phyloP scores from a whole-genome alignment of 768 basidiomycete genomes.

The Kwoniella mangroviensis region DNA sequence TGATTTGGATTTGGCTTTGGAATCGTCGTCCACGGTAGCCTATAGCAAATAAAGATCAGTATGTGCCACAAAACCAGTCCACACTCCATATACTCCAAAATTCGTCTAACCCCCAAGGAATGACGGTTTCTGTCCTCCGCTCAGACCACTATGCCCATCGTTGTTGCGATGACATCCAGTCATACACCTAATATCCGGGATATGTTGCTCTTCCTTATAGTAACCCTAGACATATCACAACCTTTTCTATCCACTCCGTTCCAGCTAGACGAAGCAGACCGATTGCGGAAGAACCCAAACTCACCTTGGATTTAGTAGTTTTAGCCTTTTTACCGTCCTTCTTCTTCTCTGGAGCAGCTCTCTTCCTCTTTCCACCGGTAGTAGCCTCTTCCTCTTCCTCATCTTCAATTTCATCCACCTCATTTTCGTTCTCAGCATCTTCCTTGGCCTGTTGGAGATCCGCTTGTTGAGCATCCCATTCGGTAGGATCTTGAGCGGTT shows the following conservation, averaged over 20 bases:
- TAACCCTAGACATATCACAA: no score
- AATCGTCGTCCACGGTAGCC: conserved; percentile 68
- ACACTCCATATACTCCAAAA: no score
- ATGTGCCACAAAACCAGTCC: no score
- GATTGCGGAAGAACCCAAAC: no score
- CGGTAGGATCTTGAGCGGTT: conserved; percentile 73
- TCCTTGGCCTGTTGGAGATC: conserved; percentile 52
- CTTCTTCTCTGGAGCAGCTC: conserved; percentile 68
- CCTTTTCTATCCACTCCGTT: no score
- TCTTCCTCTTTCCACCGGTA: conserved; percentile 69
- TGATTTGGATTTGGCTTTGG: conserved; percentile 65
- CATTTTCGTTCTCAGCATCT: conserved; percentile 71
- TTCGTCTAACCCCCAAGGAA: no score
- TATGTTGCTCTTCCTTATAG: no score
- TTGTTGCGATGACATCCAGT: no score
- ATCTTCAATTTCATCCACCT: conserved; percentile 79
- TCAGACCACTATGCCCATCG: no score
- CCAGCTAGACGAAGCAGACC: no score
- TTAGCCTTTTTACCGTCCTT: conserved; percentile 62
- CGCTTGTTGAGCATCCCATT: conserved; percentile 62
- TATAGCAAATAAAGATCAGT: not conserved
- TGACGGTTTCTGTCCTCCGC: no score
- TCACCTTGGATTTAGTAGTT: conserved; percentile 73
- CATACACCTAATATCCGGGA: no score
- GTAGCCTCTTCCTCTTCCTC: conserved; percentile 68